Base-by-base conservation (phyloP, 768 basidiomycete species). In the Pleurotus giganteus region DNA sequence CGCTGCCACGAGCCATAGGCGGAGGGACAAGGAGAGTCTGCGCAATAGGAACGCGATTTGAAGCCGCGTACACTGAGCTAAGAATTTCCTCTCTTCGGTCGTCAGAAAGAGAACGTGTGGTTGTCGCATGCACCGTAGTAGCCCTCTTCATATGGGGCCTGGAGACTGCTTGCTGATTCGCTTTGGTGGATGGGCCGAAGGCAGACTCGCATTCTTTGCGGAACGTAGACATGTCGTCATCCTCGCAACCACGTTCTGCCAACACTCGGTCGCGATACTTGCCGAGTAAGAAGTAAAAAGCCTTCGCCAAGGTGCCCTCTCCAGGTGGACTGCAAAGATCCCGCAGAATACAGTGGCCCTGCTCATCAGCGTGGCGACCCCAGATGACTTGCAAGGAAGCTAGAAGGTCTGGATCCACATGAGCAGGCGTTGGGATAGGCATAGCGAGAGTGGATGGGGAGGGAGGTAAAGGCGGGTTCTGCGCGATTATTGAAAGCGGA, bases 271-370 rank as follows among this genome's bases (percentile, higher is more conserved):
- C 86, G 56, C 89, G 82, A 63, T 92, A 89, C 67, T 81, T 81
- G 36, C 82, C 75, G 17, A 96, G 79, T 32, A 96, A 79, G 65
- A 88, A 92, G 65, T 94, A 96, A 69, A 94, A 94, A 0, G 89
- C 90, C 66, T 95, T 95, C 8, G 91, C 88, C 57, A 91, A 80
- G 7, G 82, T 81, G 11, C 88, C 89, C 49, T 81, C 73, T 17
- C 86, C 89, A 15, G 79, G 76, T 9, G 87, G 84, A 26, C 86
- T 81, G 58, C 89, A 80, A 4, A 92, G 74, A 62, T 91, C 89
- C 21, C 74, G 66, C 54, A 76, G 80, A 63, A 91, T 88, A 24
- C 65, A 66, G 13, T 82, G 76, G 5, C 78, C 52, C 3, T 31
- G 26, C 8, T 23, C 77, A 3, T 69, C 64, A 15, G 84, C 80